Evolutionary conservation across 2,329 filamentous ascomycete species (phyloP), one percentile per base, ranked within the genome.

Genomic region (Zalaria obscura): DNA sequence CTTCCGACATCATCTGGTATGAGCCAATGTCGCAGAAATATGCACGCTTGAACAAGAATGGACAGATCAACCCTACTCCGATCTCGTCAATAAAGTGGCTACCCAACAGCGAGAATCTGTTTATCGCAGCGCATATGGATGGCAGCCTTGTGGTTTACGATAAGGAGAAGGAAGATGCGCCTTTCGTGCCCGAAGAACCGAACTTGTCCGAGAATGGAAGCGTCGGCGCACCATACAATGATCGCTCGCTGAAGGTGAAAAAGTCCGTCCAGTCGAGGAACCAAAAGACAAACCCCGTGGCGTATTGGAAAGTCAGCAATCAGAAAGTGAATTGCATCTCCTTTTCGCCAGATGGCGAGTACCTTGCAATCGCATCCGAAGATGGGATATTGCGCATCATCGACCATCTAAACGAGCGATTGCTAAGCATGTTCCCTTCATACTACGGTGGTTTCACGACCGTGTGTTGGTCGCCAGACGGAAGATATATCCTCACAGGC

Each of bases 1-100:
- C 88, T 0, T 87, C 88, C 33, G 91, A 98, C 60, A 87, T 98
- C 38, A 89, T 98, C 47, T 98, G 91, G 91, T 96, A 91, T 69
- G 91, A 98, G 62, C 88, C 91, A 7, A 84, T 95, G 54, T 89
- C 87, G 33, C 89, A 96, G 54, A 87, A 93, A 57, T 98, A 98
- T 61, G 84, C 86, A 3, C 79, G 91, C 18, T 72, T 98, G 54
- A 98, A 98, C 58, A 98, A 98, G 65, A 96, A 96, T 59, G 80
- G 83, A 62, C 51, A 83, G 42, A 93, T 96, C 60, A 94, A 93
- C 53, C 73, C 75, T 39, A 86, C 84, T 1, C 80, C 89, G 0
- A 81, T 96, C 2, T 82, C 83, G 0, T 78, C 89, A 47, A 93
- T 98, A 48, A 76, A 76, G 55, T 98, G 91, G 91, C 77, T 98